Evolutionary conservation across 2,329 filamentous ascomycete species (phyloP).

Genomic region (Aspergillus novoparasiticus): DNA sequence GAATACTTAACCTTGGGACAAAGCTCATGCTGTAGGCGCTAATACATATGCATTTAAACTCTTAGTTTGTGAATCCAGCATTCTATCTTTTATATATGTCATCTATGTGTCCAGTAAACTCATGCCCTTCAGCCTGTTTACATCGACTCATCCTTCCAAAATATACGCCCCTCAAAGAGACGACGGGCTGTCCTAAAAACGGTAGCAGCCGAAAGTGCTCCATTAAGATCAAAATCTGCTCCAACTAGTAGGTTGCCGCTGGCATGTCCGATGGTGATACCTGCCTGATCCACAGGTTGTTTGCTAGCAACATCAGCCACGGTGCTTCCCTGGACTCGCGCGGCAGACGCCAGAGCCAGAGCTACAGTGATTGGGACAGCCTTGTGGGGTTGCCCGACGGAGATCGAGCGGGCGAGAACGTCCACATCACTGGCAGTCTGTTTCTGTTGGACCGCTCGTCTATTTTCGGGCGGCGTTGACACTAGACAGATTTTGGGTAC

Average conservation of each 20-base stretch:
- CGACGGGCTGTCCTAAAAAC: too few relatives aligned
- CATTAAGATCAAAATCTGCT: constrained; percentile 41
- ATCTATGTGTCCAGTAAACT: too few relatives aligned
- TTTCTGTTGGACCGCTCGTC: constrained; percentile 20
- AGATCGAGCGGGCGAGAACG: too few relatives aligned
- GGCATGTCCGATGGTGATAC: constrained; percentile 49
- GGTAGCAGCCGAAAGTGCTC: constrained; percentile 11
- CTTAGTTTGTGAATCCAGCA: too few relatives aligned
- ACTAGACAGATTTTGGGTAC: constrained; percentile 67
- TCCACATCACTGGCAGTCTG: too few relatives aligned
- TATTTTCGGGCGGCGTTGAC: constrained; percentile 30
- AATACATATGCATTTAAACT: too few relatives aligned
- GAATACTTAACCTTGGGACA: too few relatives aligned
- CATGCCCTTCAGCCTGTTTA: too few relatives aligned
- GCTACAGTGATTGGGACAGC: constrained; percentile 60
- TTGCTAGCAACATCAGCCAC: constrained; percentile 36
- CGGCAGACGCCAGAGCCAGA: constrained; percentile 53
- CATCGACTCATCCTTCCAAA: too few relatives aligned
- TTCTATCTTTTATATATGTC: too few relatives aligned
- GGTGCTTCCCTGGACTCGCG: constrained; percentile 46
- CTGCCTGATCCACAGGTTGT: constrained; percentile 32
- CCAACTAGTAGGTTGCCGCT: constrained; percentile 50
- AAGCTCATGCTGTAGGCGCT: too few relatives aligned
- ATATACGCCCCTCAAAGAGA: too few relatives aligned
- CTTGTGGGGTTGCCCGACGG: constrained; percentile 50